Evolutionary conservation across 345 rosid genomes (phyloP).

Genomic region (Hevea brasiliensis): DNA sequence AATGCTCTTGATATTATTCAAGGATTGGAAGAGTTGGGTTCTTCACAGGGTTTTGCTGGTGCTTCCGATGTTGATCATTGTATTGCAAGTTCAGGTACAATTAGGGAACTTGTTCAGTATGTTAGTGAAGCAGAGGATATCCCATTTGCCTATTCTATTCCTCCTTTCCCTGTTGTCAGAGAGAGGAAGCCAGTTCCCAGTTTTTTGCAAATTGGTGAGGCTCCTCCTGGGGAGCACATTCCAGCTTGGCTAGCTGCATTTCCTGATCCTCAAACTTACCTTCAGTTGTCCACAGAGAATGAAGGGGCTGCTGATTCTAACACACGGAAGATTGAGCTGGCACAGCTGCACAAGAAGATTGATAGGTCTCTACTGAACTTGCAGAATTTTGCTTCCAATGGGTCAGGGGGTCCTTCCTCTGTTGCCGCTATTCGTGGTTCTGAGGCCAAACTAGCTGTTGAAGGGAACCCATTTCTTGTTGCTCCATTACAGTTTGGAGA

Average conservation of each 20-base stretch:
- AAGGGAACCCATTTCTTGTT: constrained; percentile 63
- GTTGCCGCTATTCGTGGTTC: constrained; percentile 31
- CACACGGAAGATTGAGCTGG: constrained; percentile 31
- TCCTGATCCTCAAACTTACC: constrained; percentile 49
- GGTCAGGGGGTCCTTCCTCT: constrained; percentile 38
- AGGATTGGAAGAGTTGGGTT: constrained; percentile 69
- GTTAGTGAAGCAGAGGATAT: constrained; percentile 47
- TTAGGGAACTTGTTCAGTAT: constrained; percentile 62
- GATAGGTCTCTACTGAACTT: constrained; percentile 39
- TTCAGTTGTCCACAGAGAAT: constrained; percentile 28
- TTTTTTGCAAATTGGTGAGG: constrained; percentile 54
- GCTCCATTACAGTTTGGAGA: constrained; percentile 59
- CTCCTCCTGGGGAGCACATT: constrained; percentile 67
- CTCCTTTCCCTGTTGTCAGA: constrained; percentile 56
- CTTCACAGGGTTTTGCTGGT: constrained; percentile 56
- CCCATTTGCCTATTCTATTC: constrained; percentile 68
- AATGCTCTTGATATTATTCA: constrained; percentile 68
- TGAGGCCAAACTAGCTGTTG: constrained; percentile 30
- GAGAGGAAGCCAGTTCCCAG: constrained; percentile 44
- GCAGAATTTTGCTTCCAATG: constrained; percentile 40
- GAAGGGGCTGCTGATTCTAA: constrained; percentile 29
- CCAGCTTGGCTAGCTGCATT: constrained; percentile 81
- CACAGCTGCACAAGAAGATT: constrained; percentile 29
- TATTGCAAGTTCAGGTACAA: constrained; percentile 58
- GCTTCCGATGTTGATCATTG: constrained; percentile 60